These are phyloP conservation scores for Inga oerstediana DNA, from an alignment of 306 rosid genomes.

Conservation along the genomic window DNA sequence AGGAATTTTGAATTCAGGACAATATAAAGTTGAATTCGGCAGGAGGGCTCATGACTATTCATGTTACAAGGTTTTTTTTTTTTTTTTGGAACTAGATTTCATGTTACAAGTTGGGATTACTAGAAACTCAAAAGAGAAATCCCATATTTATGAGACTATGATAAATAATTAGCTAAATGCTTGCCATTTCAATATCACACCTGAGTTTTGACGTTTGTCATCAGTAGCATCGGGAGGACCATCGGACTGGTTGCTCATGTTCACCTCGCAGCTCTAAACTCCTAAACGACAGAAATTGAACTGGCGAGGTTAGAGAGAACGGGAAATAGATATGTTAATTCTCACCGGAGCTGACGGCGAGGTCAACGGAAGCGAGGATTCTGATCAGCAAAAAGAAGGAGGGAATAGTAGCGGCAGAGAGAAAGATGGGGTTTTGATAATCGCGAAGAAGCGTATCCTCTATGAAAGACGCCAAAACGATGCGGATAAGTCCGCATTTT, in stretches of 20 bases:
- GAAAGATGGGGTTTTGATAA: slow-evolving; percentile 25
- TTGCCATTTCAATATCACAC: slow-evolving; percentile 33
- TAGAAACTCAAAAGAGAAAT: background rate
- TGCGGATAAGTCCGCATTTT: background rate
- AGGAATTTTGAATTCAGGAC: background rate
- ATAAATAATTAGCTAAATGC: background rate
- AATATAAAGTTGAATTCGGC: background rate
- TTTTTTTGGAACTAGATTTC: too few species aligned
- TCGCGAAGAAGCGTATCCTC: slow-evolving; percentile 27
- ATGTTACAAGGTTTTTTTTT: too few species aligned
- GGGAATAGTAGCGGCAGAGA: background rate
- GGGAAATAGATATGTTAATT: background rate
- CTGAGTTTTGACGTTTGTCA: slow-evolving; percentile 45
- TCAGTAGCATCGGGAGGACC: slow-evolving; percentile 43
- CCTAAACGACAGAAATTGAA: background rate
- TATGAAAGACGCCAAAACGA: slow-evolving; percentile 13
- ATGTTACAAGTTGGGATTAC: background rate
- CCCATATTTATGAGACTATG: background rate
- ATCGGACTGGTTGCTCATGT: slow-evolving; percentile 57
- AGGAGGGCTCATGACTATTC: background rate
- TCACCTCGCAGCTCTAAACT: slow-evolving; percentile 31
- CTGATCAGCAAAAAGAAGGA: background rate
- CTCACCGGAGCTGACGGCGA: background rate
- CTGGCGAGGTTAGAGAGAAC: background rate
- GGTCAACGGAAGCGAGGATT: background rate